phyloP scores from a whole-genome alignment of 495 filamentous ascomycete genomes.

The Xylaria sp. region DNA sequence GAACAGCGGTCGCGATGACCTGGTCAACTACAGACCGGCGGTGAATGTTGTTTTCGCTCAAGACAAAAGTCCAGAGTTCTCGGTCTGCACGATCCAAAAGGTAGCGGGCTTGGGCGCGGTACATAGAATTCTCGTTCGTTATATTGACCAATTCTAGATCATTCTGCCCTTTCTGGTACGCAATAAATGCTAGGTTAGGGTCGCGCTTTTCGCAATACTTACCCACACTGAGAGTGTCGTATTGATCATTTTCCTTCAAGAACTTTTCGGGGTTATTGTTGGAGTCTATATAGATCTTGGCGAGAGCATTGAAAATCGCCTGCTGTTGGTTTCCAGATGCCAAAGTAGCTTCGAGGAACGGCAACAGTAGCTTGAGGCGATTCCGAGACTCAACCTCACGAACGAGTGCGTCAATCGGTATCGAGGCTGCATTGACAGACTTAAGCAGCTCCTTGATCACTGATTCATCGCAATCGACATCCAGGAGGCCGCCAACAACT shows the following conservation, averaged over 20 bases:
- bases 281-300: conserved; percentile 99
- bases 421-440: conserved; percentile 81
- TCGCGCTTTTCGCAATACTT: conserved; percentile 99
- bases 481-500: conserved; percentile 93
- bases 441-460: conserved; percentile 94
- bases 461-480: conserved; percentile 95
- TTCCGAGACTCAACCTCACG: conserved; percentile 94
- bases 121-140: conserved; percentile 99
- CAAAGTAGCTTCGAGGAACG: conserved; percentile 94
- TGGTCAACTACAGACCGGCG: conserved; percentile 94
- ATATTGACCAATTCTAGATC: conserved; percentile 97
- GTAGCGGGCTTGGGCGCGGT: conserved; percentile 94
- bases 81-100: conserved; percentile 87
- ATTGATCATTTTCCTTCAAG: conserved; percentile 96
- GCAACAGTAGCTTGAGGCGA: conserved; percentile 91
- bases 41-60: conserved; percentile 94
- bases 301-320: conserved; percentile 96
- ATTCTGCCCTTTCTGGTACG: conserved; percentile 96
- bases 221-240: conserved; percentile 90
- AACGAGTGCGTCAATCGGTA: conserved; percentile 96
- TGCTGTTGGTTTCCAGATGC: conserved; percentile 94
- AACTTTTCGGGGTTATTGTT: conserved; percentile 99
- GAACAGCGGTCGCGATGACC: conserved; percentile 95
- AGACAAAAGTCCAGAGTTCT: conserved; percentile 93
- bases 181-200: conserved; percentile 94